Base-by-base conservation (phyloP, 495 filamentous ascomycete species). In the Aspergillus homomorphus region DNA sequence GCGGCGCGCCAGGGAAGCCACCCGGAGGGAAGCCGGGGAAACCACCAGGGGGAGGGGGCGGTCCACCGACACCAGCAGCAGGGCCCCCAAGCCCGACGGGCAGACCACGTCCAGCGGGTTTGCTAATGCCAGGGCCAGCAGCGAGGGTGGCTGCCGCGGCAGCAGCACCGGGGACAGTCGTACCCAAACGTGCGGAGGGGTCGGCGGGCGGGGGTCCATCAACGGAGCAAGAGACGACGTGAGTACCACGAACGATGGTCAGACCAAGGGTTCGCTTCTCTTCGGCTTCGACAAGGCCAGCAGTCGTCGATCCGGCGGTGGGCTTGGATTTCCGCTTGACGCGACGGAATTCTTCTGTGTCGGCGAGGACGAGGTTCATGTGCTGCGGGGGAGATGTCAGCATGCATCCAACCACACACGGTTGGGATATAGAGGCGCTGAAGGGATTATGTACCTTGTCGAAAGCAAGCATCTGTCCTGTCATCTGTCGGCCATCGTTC, bases 321-420 rank as follows among this genome's bases (percentile, higher is more conserved):
- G 84, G 77, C 79, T 96, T 96, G 58, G 88, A 84, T 80, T 92
- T 96, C 69, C 90, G 85, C 79, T 94, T 96, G 58, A 93, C 90
- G 64, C 89, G 89, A 66, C 94, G 92, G 75, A 97, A 98, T 75
- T 99, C 94, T 83, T 99, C 94, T 68, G 95, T 97, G 69, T 99
- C 94, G 70, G 93, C 95, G 49, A 99, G 86, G 59, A 99, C 94
- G 59, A 99, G 86, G 74, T 99, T 99, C 95, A 98, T 97, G 73
- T 98, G 94, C 91, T 97, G 60, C 49, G 46, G 42, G n/a, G 57
- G 49, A 45, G 45, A 58, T 23, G 28, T 67, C 59, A 38, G 10
- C 33, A 7, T 38, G 74, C 59, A 75, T 65, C 51, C 41, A 21
- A 0, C 38, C 12, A 15, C n/a, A 23, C 26, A 33, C 21, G 30